phyloP scores from a whole-genome alignment of 495 filamentous ascomycete genomes.

The Podospora pseudopauciseta region DNA sequence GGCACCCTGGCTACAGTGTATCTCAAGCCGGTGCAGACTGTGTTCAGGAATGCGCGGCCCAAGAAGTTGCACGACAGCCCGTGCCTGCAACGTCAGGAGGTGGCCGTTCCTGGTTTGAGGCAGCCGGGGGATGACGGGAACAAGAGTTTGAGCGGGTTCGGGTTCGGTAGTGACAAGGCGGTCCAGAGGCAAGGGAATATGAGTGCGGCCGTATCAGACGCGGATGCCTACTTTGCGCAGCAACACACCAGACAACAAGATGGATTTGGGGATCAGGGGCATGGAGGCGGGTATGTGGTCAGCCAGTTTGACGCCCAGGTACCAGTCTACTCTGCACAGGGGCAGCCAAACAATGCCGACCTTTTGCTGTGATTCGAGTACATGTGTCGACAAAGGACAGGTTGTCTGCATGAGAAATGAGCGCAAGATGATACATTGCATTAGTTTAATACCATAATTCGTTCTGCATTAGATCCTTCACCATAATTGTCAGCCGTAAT shows the following conservation, averaged over 20 bases:
- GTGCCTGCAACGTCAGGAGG: constrained; percentile 68
- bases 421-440: not conserved
- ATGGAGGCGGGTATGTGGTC: constrained; percentile 57
- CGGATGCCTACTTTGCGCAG: constrained; percentile 75
- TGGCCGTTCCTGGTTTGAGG: constrained; percentile 34
- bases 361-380: constrained; percentile 45
- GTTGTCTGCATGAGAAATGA: not conserved
- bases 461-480: too few species aligned
- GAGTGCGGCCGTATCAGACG: constrained; percentile 70
- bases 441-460: not conserved
- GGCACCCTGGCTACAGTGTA: constrained; percentile 97
- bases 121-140: constrained; percentile 50
- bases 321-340: constrained; percentile 52
- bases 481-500: not conserved
- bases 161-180: constrained; percentile 48
- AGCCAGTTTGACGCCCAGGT: constrained; percentile 64
- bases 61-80: constrained; percentile 74
- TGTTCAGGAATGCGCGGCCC: constrained; percentile 88
- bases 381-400: not conserved
- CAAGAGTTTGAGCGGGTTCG: constrained; percentile 50
- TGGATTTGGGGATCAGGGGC: constrained; percentile 61
- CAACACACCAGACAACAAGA: constrained; percentile 46
- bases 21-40: constrained; percentile 93
- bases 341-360: constrained; percentile 50
- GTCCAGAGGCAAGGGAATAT: constrained; percentile 43